These are phyloP conservation scores for Phyllosticta paracitricarpa DNA, from an alignment of 2,329 filamentous ascomycete species.

Conservation along the genomic window DNA sequence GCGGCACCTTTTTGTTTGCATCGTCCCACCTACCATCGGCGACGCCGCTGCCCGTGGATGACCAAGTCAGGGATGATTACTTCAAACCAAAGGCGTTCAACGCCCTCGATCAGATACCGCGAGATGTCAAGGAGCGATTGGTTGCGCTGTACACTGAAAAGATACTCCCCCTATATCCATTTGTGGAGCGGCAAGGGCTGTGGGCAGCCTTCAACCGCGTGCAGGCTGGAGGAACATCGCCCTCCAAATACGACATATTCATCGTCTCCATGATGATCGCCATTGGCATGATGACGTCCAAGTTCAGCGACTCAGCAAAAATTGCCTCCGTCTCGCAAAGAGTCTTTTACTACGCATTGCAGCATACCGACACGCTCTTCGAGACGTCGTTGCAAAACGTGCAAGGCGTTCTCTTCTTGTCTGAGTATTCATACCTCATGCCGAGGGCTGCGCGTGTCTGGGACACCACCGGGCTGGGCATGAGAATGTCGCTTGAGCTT, in stretches of 20 bases:
- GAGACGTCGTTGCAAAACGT: constrained; percentile 1
- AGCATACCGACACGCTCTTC: constrained; percentile 2
- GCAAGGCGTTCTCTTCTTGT: constrained; percentile 1
- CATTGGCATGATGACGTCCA: constrained; percentile 10
- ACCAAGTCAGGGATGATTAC: constrained; percentile 1
- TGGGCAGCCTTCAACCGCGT: constrained; percentile 1
- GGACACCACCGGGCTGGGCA: constrained; percentile 4
- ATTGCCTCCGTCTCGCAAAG: constrained; percentile 3
- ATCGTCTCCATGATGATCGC: constrained; percentile 9
- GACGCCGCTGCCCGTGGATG: background rate
- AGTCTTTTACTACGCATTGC: constrained; percentile 5
- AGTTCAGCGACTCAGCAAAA: constrained; percentile 6
- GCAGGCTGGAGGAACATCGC: background rate
- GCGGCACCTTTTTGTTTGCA: constrained; percentile 8
- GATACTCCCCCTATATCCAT: constrained; percentile 5
- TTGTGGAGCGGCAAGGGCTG: background rate
- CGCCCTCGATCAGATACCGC: constrained; percentile 6
- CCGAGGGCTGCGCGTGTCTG: constrained; percentile 2
- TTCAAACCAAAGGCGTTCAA: constrained; percentile 1
- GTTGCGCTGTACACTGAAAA: constrained; percentile 6
- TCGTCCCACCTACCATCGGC: constrained; percentile 5
- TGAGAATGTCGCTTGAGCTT: constrained; percentile 8
- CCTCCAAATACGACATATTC: constrained; percentile 1
- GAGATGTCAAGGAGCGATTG: constrained; percentile 2
- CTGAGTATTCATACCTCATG: constrained; percentile 9